A percentile compares a stretch with the other conserved stretches of the same genome.
These are phyloP conservation scores for Spizellomyces sp. DNA, from an alignment of 192 early-diverging fungal genomes.

Conservation along the genomic window DNA sequence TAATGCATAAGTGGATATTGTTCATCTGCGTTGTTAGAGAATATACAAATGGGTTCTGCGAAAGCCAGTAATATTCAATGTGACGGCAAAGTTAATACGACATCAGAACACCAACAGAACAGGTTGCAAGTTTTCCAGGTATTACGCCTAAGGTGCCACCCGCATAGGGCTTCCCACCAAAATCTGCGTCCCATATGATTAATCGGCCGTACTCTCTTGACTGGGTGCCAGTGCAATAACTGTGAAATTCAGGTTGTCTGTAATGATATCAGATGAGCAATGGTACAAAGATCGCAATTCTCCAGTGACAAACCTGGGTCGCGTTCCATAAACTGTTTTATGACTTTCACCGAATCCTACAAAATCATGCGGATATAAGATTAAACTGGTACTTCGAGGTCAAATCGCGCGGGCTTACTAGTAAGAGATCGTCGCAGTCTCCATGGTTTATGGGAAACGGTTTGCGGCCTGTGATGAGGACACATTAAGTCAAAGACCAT, in stretches of 20 bases:
- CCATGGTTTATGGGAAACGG: conserved; percentile 86
- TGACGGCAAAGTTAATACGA: too few species aligned
- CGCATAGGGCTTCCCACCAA: too few species aligned
- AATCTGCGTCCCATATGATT: too few species aligned
- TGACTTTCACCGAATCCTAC: conserved; percentile 57
- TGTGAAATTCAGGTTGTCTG: conserved; percentile 63
- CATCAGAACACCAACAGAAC: too few species aligned
- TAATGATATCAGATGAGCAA: not conserved
- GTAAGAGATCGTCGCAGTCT: conserved; percentile 54
- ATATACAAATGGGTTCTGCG: not conserved
- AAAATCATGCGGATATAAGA: conserved; percentile 6
- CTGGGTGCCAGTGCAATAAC: conserved; percentile 57
- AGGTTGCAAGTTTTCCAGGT: too few species aligned
- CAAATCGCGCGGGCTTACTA: conserved; percentile 31
- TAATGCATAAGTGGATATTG: too few species aligned
- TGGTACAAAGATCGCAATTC: not conserved
- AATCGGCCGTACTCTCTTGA: not conserved
- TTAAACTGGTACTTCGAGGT: not conserved
- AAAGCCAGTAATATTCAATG: not conserved
- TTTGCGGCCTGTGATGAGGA: conserved; percentile 52
- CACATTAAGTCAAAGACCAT: not conserved
- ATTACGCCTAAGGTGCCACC: too few species aligned
- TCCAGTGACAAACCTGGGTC: conserved; percentile 48
- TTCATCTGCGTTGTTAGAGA: not conserved
- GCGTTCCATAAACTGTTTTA: conserved; percentile 66